Evolutionary conservation across 208 protist species (phyloP), one percentile per base, ranked within the genome.

Genomic region (Novymonas esmeraldas): DNA sequence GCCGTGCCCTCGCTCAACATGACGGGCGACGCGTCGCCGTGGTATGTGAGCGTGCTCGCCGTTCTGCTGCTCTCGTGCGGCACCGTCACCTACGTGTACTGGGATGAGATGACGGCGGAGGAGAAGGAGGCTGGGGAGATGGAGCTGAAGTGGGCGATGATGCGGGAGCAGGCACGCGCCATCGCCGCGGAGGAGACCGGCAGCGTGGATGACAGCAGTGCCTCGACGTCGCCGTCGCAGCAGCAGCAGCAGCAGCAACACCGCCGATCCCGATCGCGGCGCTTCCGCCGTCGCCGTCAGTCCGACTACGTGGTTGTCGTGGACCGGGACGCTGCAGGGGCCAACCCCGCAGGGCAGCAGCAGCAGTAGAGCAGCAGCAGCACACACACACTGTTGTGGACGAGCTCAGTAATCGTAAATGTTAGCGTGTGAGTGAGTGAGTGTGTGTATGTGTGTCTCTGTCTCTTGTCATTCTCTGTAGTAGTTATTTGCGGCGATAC

Each of bases 11-110:
- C 26, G 26, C 74, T 90, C 48, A 85, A 90, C 78, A 59, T 78
- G 16, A 62, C 65, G 0, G 76, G 64, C 26, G 79, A 89, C 36
- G 51, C 54, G 26, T 49, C 74, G 49, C 62, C 73, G 48, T 87
- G 80, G 78, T 82, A 76, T 38, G 55, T 73, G 11, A 87, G 78
- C 60, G 42, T 78, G 29, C 54, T 71, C 16, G 66, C 81, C 36
- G 55, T 84, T 6, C 14, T 65, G 6, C 22, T 85, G 49, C 57
- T 85, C 11, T 48, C 54, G 22, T 61, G 33, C 56, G 82, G 79
- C 54, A 77, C 76, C 13, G 48, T 82, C 13, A 49, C 81, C 18
- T 88, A 85, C 70, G 78, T 88, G 24, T 70, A 75, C 56, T 88
- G 82, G 79, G 82, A 88, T 18, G 56, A 77, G 49, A 70, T 74